Percentiles rank a stretch among this genome's conserved stretches.
phyloP scores from a whole-genome alignment of 164 flowering plant genomes.

The Nymphaea thermarum region DNA sequence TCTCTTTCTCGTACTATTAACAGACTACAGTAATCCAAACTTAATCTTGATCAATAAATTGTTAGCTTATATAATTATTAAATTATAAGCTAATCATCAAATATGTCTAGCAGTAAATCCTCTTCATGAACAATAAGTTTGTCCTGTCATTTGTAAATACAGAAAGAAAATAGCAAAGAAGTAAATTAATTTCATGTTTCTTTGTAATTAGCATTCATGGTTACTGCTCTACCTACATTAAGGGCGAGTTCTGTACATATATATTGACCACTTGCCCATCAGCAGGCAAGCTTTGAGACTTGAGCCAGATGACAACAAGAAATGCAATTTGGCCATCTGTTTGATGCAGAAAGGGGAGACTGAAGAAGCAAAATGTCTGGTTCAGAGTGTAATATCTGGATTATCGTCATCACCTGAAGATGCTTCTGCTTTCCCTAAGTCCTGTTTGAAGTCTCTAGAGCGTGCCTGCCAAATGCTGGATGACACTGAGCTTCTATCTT shows the following conservation, averaged over 20 bases:
- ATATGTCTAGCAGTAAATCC: not conserved
- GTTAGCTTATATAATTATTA: too few species aligned
- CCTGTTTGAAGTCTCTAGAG: slow-evolving; percentile 55
- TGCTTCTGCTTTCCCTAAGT: slow-evolving; percentile 20
- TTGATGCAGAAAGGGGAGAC: slow-evolving; percentile 54
- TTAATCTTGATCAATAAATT: too few species aligned
- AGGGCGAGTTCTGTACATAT: not conserved
- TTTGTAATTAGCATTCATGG: not conserved
- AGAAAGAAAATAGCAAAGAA: not conserved
- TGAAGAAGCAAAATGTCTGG: slow-evolving; percentile 55
- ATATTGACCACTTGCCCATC: slow-evolving; percentile 1
- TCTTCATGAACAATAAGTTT: not conserved
- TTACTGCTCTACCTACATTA: not conserved
- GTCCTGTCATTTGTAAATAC: not conserved
- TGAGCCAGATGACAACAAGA: slow-evolving; percentile 72
- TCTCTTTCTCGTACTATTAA: not conserved
- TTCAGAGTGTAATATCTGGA: slow-evolving; percentile 30
- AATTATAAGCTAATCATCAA: too few species aligned
- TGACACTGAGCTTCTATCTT: slow-evolving; percentile 30
- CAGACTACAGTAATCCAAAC: not conserved
- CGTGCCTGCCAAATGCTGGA: slow-evolving; percentile 48
- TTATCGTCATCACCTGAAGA: slow-evolving; percentile 9
- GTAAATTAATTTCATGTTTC: too few species aligned
- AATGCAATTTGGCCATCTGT: slow-evolving; percentile 84
- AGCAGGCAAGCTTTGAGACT: slow-evolving; percentile 64